Base-by-base conservation (phyloP, 148 eudicot species). In the Mesembryanthemum crystallinum region DNA sequence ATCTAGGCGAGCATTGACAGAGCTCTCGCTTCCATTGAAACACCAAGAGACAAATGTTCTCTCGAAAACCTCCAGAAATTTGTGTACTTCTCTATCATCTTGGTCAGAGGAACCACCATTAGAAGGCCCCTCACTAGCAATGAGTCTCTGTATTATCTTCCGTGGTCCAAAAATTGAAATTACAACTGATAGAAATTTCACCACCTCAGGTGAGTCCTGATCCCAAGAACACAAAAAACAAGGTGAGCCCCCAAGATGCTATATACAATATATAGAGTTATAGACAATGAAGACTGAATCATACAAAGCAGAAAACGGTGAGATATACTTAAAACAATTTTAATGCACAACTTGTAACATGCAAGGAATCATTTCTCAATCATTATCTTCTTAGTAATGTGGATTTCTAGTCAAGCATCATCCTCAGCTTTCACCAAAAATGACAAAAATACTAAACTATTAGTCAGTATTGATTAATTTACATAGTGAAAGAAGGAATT, bases 41-140 rank as follows among this genome's bases (percentile, higher is more conserved):
- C 97, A 95, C 97, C 92, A 92, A 55, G 92, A 81, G 52, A 95
- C 79, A 83, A 95, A 88, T 23, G 76, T 83, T 79, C 86, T 86
- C 67, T 85, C 81, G 84, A 89, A 95, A 57, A 82, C 80, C 65
- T 79, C 80, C 83, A 95, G 71, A 84, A 92, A 94, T 74, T 85
- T 79, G 51, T 75, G 81, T 47, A 76, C 67, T 77, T 84, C 85
- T 65, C 61, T 52, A 74, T 78, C 76, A n/a, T 32, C 75, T 52
- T 70, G 77, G 63, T 52, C 78, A 51, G 67, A 18, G 75, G 57
- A 66, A 76, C 28, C 23, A 27, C 73, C 80, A 51, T 71, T 74
- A 71, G 73, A 55, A 79, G 66, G 43, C 28, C 45, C 73, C 70
- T 75, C 83, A 68, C 12, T 73, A 24, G 66, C 54, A 60, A 78